Conservation (phyloP, 192 early-diverging fungal genomes). For the Oehlia diaphana region DNA sequence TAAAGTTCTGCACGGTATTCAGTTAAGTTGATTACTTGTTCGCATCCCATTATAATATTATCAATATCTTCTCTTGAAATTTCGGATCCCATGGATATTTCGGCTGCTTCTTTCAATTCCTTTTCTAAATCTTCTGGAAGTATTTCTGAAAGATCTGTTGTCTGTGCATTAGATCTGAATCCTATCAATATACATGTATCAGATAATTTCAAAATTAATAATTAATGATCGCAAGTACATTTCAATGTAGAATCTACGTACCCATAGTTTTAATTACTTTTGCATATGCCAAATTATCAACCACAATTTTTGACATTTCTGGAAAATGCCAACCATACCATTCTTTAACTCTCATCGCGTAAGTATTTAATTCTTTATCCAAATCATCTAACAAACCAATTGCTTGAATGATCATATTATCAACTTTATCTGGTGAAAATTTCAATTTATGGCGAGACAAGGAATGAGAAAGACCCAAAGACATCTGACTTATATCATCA, state of each 20-base stretch:
- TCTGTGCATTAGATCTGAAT: slow-evolving; percentile 43
- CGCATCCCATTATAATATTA: slow-evolving; percentile 91
- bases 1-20: slow-evolving; percentile 95
- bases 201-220: slow-evolving; percentile 6
- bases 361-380: slow-evolving; percentile 99
- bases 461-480: slow-evolving; percentile 98
- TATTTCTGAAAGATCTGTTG: slow-evolving; percentile 82
- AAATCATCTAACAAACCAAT: slow-evolving; percentile 96
- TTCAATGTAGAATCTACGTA: slow-evolving; percentile 46
- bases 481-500: slow-evolving; percentile 93
- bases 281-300: slow-evolving; percentile 94
- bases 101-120: slow-evolving; percentile 95
- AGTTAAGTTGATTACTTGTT: slow-evolving; percentile 94
- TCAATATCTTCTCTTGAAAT: slow-evolving; percentile 96
- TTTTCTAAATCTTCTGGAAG: slow-evolving; percentile 77
- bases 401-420: slow-evolving; percentile 99
- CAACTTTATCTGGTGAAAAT: slow-evolving; percentile 99
- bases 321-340: slow-evolving; percentile 99
- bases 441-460: slow-evolving; percentile 99
- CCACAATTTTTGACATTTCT: slow-evolving; percentile 94
- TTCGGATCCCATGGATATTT: slow-evolving; percentile 99
- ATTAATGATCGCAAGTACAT: not conserved
- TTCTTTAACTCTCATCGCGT: slow-evolving; percentile 74
- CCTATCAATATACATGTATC: not conserved
- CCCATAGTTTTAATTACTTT: slow-evolving; percentile 88